phyloP scores from a whole-genome alignment of 164 flowering plant genomes.

The Sextonia rubra region DNA sequence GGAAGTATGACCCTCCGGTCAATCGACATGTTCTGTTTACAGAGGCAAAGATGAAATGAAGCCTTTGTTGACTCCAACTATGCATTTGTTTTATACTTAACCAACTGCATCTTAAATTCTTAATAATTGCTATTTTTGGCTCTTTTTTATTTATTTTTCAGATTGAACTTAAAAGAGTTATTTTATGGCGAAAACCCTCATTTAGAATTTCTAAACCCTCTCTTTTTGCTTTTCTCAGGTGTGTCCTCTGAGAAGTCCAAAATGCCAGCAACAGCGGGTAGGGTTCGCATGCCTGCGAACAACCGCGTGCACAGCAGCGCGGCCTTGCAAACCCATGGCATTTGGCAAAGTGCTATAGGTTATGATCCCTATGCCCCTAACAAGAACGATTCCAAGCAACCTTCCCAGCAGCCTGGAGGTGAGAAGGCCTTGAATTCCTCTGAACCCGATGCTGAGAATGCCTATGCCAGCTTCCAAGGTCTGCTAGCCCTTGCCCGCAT shows the following conservation, averaged over 20 bases:
- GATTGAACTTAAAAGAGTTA: not conserved
- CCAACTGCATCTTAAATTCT: not conserved
- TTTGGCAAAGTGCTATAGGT: slow-evolving; percentile 98
- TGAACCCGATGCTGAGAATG: slow-evolving; percentile 75
- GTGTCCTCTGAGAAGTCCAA: slow-evolving; percentile 16
- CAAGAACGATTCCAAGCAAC: slow-evolving; percentile 51
- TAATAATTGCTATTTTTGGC: not conserved
- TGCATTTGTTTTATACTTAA: not conserved
- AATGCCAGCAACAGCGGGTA: slow-evolving; percentile 99
- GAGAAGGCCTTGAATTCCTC: slow-evolving; percentile 19
- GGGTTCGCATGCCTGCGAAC: slow-evolving; percentile 99
- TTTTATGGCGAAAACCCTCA: no score
- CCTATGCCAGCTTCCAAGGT: slow-evolving; percentile 86
- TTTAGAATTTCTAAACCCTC: not conserved
- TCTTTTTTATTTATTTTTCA: no score
- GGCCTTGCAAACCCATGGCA: slow-evolving; percentile 96
- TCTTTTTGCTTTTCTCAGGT: no score
- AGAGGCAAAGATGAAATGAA: slow-evolving; percentile 85
- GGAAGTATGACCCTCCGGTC: slow-evolving; percentile 88
- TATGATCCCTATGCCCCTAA: slow-evolving; percentile 97
- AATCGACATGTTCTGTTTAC: slow-evolving; percentile 85
- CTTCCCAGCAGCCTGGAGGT: slow-evolving; percentile 16
- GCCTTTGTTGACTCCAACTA: not conserved
- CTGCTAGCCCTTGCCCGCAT: slow-evolving; percentile 85
- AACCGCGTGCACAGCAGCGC: slow-evolving; percentile 99